These are phyloP conservation scores for Nicotiana knightiana DNA, from an alignment of 257 asterid species.

Conservation along the genomic window DNA sequence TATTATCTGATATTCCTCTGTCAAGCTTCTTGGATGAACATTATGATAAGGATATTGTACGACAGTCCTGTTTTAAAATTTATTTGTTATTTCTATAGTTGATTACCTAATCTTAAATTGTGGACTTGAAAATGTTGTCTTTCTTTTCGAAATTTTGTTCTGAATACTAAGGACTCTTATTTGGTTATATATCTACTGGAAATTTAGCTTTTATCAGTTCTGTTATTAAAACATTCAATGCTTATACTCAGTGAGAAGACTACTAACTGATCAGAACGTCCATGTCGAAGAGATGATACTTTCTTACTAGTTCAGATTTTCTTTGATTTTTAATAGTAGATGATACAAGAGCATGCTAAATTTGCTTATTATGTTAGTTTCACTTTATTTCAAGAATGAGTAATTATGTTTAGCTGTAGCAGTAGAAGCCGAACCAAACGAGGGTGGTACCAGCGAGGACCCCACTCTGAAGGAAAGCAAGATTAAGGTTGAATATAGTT, in stretches of 20 bases:
- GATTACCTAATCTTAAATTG: not conserved
- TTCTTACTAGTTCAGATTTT: not conserved
- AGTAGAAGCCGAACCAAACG: constrained; percentile 25
- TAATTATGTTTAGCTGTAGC: constrained; percentile 13
- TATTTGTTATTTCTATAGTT: not conserved
- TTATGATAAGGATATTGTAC: not conserved
- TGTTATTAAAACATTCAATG: not conserved
- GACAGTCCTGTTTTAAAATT: not conserved
- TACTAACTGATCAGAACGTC: not conserved
- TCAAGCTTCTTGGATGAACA: not conserved
- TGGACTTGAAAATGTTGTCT: not conserved
- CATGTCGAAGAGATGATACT: not conserved
- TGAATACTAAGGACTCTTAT: not conserved
- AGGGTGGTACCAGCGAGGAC: constrained; percentile 32
- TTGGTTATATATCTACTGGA: not conserved
- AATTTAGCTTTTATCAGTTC: not conserved
- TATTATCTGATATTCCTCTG: not conserved
- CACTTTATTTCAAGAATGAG: not conserved
- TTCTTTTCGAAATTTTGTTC: not conserved
- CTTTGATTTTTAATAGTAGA: not conserved
- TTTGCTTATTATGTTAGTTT: not conserved
- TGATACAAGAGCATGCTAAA: not conserved
- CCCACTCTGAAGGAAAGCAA: constrained; percentile 33
- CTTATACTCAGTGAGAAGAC: not conserved
- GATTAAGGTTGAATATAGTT: constrained; percentile 36